Base-by-base conservation (phyloP, 176 grass and related monocot species). In the Eragrostis curvula region DNA sequence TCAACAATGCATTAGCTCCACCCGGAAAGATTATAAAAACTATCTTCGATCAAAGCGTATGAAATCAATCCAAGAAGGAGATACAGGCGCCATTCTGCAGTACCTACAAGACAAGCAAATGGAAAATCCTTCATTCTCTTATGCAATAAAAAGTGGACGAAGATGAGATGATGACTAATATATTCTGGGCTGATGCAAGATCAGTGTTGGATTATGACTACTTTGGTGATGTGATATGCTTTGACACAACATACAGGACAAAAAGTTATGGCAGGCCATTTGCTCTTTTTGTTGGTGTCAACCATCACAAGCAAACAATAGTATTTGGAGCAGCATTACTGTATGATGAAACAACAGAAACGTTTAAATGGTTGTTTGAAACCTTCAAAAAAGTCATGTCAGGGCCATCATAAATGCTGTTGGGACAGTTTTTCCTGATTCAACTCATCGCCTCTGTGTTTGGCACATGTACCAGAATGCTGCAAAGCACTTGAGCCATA, bases 101-200 rank as follows among this genome's bases (percentile, higher is more conserved):
- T n/a, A 57, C 53, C 23, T 57, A 8, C 53, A 57, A 20, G 53
- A 57, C 23, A 57, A 23, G 53, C 53, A 68, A 43, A 68, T 68
- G 66, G 66, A 68, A 17, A 68, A 68, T 43, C 39, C 66, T 0
- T 44, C 66, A 6, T 68, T 44, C 61, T 90, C 64, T 90, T 90
- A 81, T 66, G 83, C 89, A 32, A 69, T 91, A n/a, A n/a, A 81
- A 91, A 72, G 75, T 91, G 23, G 85, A 88, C 41, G 89, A 88
- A 58, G 56, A 85, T 40, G 85, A 91, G 40, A 61, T 59, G 56
- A 36, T 91, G 76, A 85, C 81, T 5, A 91, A 91, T 59, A 81
- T 77, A 51, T 87, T 78, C 45, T 88, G 89, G 81, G 76, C 57
- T 39, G 71, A 91, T 88, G 27, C 65, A 45, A 83, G 81, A 67